Base-by-base conservation (phyloP, 805 yeast species). In the Metschnikowia chrysomelidarum region DNA sequence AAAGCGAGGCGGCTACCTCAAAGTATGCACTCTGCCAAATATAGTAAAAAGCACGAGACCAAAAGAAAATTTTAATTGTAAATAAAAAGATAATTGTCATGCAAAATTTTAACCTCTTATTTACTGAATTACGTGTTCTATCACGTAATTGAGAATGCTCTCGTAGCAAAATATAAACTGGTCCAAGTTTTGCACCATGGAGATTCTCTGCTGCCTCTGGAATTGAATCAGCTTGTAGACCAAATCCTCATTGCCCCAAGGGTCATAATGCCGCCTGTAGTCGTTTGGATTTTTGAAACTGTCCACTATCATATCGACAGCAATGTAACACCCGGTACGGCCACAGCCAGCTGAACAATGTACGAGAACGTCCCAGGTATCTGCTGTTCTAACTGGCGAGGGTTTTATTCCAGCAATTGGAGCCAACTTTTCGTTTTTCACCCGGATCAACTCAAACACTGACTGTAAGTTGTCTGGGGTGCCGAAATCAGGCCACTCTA, bases 171-270 rank as follows among this genome's bases (percentile, higher is more conserved):
- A 70, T 15, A 82, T 66, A 47, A 74, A 84, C 58, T 86, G 95
- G 40, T 82, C 78, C 40, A 85, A 68, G 50, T 78, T 82, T 54
- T 86, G 95, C 10, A 87, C 95, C 93, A 86, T 86, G 4, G 88
- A 79, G 17, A 86, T 69, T 46, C 95, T 62, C 57, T 85, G 93
- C 42, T 76, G 73, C 47, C 95, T 68, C 50, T 86, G 77, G 33
- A 69, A 72, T 46, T 80, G 76, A 9, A 86, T 81, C 3, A 78
- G 73, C 46, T 78, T 71, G 48, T 72, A 78, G 3, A 86, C 67
- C 38, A 82, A 62, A 57, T 84, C 93, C 15, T 62, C 59, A 24
- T 48, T 23, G 13, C 50, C 51, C 51, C 51, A 47, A 60, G 63
- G 52, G 58, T 70, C 41, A 57, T 46, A 5, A 19, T 32, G 33